Base-by-base conservation (phyloP, 2,329 filamentous ascomycete species). In the Coniella vitis region DNA sequence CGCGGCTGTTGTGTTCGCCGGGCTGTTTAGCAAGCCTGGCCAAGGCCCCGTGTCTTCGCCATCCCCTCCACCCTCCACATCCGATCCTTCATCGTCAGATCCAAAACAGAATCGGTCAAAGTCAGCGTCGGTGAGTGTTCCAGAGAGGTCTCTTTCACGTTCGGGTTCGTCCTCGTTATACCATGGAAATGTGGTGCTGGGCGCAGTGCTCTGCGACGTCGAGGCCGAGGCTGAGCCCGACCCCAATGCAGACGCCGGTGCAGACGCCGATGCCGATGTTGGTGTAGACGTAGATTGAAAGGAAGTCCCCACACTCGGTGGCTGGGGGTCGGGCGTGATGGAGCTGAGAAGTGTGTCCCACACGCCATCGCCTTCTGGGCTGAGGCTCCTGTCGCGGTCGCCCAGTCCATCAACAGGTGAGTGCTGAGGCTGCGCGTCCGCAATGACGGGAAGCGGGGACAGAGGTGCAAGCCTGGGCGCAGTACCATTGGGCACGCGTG, bases 261-360 rank as follows among this genome's bases (percentile, higher is more conserved):
- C 25, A 29, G 74, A 71, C 4, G 64, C 61, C 2, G 61, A 61
- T 4, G 66, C 66, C 0, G 76, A 76, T 12, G 71, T 71, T 35
- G 74, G 72, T 4, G 75, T 70, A n/a, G 71, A 70, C 1, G 75
- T 74, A 9, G 87, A 90, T 0, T 83, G 78, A 63, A 95, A 95
- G 0, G 90, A 95, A 1, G 89, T 90, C 25, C 86, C 81, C 2
- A 81, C 79, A 57, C 86, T 94, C 0, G 90, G 88, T 3, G 87
- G 77, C 53, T 87, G 84, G 14, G 85, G 82, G 63, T 95, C 90
- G 0, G 88, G 87, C 0, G 86, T 84, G 53, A 96, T 77, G 0
- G 87, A 94, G 7, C 78, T 84, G 49, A 90, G 72, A 46, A 96
- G 80, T 3, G 83, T 88, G 52, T 91, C 85, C 90, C 90, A 96